Base-by-base conservation (phyloP, 73 alveolate species). In the Paramecium tetraurelia region DNA sequence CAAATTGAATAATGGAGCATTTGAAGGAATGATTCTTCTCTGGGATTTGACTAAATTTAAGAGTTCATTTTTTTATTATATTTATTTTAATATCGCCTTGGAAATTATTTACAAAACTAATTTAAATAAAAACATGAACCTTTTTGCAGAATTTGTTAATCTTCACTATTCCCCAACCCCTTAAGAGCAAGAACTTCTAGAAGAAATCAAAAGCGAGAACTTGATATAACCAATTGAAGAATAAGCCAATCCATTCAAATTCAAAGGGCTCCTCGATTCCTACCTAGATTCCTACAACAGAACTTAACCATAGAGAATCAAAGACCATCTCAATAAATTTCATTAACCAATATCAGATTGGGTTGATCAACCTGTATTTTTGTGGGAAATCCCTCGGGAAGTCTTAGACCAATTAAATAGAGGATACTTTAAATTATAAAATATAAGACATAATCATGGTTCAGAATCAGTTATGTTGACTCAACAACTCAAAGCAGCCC, bases 361-460 rank as follows among this genome's bases (percentile, higher is more conserved):
- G 84, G 41, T 63, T 3, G 46, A 27, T 63, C 27, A 27, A 63
- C 9, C 84, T 31, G 84, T 63, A 6, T 27, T 27, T 2, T 14
- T 63, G 4, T 63, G 84, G 84, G 41, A 63, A 33, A 22, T 63
- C 24, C 84, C 84, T 22, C 9, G 31, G 7, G 35, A 31, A 27
- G 84, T 63, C 12, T 33, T 63, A 14, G 84, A 63, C 84, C 84
- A 63, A 63, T 63, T 63, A 63, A 63, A 63, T 63, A 63, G 46
- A 33, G 84, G 84, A 63, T 63, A 63, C 84, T 63, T 63, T 63
- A 63, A 24, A 31, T 63, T 63, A 63, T 33, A 63, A 12, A 27
- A 63, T 12, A 63, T 63, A 21, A 33, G 6, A 27, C 41, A 63
- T 12, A 63, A 63, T 63, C 84, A 63, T 27, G 84, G 84, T 12